Conservation (phyloP, 768 basidiomycete species). For the Serendipita sp. region DNA sequence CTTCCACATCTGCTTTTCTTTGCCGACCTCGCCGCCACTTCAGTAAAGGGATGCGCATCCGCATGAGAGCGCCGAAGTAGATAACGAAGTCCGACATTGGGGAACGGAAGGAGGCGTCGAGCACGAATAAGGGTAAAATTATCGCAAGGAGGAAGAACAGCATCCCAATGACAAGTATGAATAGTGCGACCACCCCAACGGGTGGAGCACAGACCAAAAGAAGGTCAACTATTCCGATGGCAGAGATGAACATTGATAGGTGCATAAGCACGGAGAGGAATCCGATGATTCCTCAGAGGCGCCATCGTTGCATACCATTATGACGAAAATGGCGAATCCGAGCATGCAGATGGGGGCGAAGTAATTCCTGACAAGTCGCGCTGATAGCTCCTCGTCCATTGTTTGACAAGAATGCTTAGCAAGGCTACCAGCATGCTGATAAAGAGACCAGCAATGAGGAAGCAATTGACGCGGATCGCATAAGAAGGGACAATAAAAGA, state of each 20-base stretch:
- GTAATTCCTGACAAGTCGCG: neutral
- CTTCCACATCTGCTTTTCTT: neutral
- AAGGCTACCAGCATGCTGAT: constrained; percentile 16
- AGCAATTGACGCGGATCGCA: constrained; percentile 27
- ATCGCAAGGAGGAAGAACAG: neutral
- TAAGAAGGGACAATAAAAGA: neutral
- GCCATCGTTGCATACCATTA: constrained; percentile 14
- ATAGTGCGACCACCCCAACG: constrained; percentile 1
- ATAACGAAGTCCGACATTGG: neutral
- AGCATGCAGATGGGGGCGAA: constrained; percentile 10
- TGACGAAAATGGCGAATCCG: constrained; percentile 15
- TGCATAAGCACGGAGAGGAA: constrained; percentile 15
- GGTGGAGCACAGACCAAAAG: constrained; percentile 9
- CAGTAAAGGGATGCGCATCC: neutral
- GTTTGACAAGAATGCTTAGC: constrained; percentile 18
- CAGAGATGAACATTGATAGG: constrained; percentile 13
- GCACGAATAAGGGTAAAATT: neutral
- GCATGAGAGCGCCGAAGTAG: neutral
- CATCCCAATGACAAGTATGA: neutral
- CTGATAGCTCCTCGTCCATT: constrained; percentile 17
- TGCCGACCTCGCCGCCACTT: too few relatives aligned
- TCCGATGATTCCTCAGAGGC: constrained; percentile 14
- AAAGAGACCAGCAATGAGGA: constrained; percentile 18
- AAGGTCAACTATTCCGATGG: constrained; percentile 13
- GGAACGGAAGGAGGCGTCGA: neutral